Percentiles rank a stretch among this genome's conserved stretches.
Conservation (phyloP, 345 rosid species). For the Mallotus nudiflorus region DNA sequence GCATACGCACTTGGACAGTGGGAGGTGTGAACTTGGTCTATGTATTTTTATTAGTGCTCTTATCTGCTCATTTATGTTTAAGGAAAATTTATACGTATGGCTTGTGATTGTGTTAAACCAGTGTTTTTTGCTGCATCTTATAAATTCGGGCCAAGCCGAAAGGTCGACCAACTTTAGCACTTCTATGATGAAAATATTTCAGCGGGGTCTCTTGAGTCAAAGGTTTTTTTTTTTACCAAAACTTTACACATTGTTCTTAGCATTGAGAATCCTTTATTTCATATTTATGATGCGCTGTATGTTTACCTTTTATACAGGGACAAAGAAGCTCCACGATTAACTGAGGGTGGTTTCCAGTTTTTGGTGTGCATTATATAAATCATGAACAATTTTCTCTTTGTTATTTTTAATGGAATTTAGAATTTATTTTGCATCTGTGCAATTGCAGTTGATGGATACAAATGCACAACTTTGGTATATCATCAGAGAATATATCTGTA, state of each 20-base stretch:
- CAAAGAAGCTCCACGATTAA: slow-evolving; percentile 73
- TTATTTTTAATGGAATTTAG: slow-evolving; percentile 16
- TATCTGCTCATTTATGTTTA: slow-evolving; percentile 2
- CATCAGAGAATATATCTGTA: slow-evolving; percentile 89
- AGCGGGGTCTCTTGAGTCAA: slow-evolving; percentile 82
- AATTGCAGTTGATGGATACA: slow-evolving; percentile 93
- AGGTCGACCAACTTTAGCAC: slow-evolving; percentile 68
- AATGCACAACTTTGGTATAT: slow-evolving; percentile 98
- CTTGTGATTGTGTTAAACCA: slow-evolving; percentile 39
- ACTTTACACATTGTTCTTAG: slow-evolving; percentile 7
- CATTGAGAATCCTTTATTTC: slow-evolving; percentile 19
- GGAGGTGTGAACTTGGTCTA: slow-evolving; percentile 65
- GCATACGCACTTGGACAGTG: slow-evolving; percentile 80
- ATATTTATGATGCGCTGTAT: slow-evolving; percentile 12
- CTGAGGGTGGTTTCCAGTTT: slow-evolving; percentile 97
- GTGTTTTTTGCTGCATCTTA: slow-evolving; percentile 93
- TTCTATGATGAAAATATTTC: slow-evolving; percentile 88
- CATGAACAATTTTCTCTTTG: slow-evolving; percentile 24
- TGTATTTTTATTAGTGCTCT: slow-evolving; percentile 14
- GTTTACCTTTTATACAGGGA: slow-evolving; percentile 52
- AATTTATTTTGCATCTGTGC: slow-evolving; percentile 20
- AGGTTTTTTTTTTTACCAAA: slow-evolving; percentile 44
- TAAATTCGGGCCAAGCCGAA: slow-evolving; percentile 76
- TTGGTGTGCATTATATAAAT: slow-evolving; percentile 58
- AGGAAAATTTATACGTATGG: slow-evolving; percentile 23